Conservation (phyloP, 2,329 filamentous ascomycete genomes). For the Talaromyces verruculosus region DNA sequence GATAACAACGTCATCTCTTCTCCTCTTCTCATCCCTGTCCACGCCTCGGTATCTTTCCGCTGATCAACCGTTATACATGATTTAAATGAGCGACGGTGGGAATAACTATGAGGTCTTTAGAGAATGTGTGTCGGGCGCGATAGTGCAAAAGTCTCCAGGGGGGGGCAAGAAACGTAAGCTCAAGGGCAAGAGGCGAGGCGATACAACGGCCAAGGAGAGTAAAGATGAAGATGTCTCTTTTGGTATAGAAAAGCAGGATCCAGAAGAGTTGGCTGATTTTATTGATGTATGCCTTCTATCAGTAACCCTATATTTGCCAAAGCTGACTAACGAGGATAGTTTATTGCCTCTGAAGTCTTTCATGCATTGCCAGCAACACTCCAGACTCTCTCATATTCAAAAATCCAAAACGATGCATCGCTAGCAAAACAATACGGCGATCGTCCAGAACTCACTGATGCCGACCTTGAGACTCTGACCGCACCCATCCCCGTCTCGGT, state of each 20-base stretch:
- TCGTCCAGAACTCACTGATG: constrained; percentile 55
- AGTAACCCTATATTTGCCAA: background rate
- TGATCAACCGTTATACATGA: background rate
- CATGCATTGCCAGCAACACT: constrained; percentile 61
- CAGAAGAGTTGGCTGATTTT: constrained; percentile 75
- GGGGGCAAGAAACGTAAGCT: constrained; percentile 31
- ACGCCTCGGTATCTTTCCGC: background rate
- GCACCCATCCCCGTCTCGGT: constrained; percentile 59
- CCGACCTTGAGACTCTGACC: constrained; percentile 54
- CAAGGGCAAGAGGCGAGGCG: constrained; percentile 27
- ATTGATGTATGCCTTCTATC: constrained; percentile 56
- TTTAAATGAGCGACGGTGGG: constrained; percentile 37
- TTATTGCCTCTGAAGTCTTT: constrained; percentile 71
- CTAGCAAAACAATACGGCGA: constrained; percentile 59
- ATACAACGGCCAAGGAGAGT: background rate
- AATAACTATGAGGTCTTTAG: constrained; percentile 68
- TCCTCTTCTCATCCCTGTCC: background rate
- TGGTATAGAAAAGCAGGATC: constrained; percentile 39
- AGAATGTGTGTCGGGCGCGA: constrained; percentile 68
- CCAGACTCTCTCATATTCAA: constrained; percentile 61
- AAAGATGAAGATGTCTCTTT: constrained; percentile 4
- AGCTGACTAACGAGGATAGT: constrained; percentile 45
- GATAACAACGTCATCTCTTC: constrained; percentile 8
- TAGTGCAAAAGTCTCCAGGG: constrained; percentile 61
- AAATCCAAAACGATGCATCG: constrained; percentile 50